These are phyloP conservation scores for Boletus bicolor DNA, from an alignment of 768 basidiomycete species.

Conservation along the genomic window DNA sequence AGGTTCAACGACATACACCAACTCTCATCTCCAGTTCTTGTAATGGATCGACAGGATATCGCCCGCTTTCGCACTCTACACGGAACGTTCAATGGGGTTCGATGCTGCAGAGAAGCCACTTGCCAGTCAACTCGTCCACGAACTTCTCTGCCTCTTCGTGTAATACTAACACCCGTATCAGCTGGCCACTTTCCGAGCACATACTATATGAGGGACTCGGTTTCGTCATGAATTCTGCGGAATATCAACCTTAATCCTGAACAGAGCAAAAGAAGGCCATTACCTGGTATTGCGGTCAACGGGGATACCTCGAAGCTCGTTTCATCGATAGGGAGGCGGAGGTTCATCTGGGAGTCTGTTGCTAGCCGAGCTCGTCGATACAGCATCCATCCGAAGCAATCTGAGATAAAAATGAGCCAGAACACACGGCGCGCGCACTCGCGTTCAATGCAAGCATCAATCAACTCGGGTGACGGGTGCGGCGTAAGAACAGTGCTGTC, in stretches of 20 bases:
- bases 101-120: constrained; percentile 10
- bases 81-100: constrained; percentile 24
- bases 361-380: constrained; percentile 36
- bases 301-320: constrained; percentile 74
- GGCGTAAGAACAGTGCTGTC: constrained; percentile 61
- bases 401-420: constrained; percentile 71
- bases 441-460: constrained; percentile 61
- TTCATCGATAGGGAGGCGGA: constrained; percentile 78
- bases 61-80: constrained; percentile 26
- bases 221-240: constrained; percentile 64
- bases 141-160: constrained; percentile 58
- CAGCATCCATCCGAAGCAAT: constrained; percentile 42
- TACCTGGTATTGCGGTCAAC: constrained; percentile 33
- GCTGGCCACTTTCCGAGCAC: constrained; percentile 63
- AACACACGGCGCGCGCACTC: constrained; percentile 81
- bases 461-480: constrained; percentile 55
- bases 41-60: constrained; percentile 32
- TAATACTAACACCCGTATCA: constrained; percentile 65
- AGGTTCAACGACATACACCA: constrained; percentile 17
- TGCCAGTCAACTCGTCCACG: constrained; percentile 51
- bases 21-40: constrained; percentile 48
- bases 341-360: constrained; percentile 45
- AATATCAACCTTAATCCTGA: constrained; percentile 7
- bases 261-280: background rate
- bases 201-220: constrained; percentile 54